Percentiles rank a stretch among this genome's conserved stretches.
These are phyloP conservation scores for Ampelocalamus luodianensis DNA, from an alignment of 176 grass and related monocot species.

Conservation along the genomic window DNA sequence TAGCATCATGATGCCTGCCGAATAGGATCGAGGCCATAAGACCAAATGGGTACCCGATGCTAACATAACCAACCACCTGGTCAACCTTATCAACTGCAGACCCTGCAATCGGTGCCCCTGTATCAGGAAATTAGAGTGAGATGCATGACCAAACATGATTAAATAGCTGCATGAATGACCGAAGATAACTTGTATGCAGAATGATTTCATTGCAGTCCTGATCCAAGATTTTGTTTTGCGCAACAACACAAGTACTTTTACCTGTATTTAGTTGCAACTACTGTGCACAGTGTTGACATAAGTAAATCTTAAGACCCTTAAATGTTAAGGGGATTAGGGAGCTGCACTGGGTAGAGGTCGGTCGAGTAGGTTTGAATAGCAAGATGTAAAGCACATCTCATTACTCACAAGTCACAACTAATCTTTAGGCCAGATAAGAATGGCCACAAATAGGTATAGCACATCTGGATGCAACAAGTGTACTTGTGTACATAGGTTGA, in stretches of 20 bases:
- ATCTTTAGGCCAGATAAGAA: not conserved
- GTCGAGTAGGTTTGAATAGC: not conserved
- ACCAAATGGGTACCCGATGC: constrained; percentile 89
- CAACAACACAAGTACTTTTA: not conserved
- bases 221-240: not conserved
- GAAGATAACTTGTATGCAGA: constrained; percentile 20
- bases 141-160: constrained; percentile 33
- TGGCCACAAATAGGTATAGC: not conserved
- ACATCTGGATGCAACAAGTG: not conserved
- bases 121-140: constrained; percentile 41
- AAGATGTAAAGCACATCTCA: not conserved
- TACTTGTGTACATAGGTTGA: not conserved
- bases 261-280: not conserved
- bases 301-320: constrained; percentile 18
- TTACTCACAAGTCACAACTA: not conserved
- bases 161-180: not conserved
- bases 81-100: constrained; percentile 91
- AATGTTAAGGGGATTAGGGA: not conserved
- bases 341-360: not conserved
- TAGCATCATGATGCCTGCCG: constrained; percentile 83
- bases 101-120: constrained; percentile 85
- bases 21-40: constrained; percentile 85
- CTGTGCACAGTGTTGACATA: not conserved
- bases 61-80: constrained; percentile 80
- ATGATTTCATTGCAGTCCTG: not conserved